Evolutionary conservation across 306 rosid species (phyloP), one percentile per base, ranked within the genome.

Genomic region (Cucurbita moschata): DNA sequence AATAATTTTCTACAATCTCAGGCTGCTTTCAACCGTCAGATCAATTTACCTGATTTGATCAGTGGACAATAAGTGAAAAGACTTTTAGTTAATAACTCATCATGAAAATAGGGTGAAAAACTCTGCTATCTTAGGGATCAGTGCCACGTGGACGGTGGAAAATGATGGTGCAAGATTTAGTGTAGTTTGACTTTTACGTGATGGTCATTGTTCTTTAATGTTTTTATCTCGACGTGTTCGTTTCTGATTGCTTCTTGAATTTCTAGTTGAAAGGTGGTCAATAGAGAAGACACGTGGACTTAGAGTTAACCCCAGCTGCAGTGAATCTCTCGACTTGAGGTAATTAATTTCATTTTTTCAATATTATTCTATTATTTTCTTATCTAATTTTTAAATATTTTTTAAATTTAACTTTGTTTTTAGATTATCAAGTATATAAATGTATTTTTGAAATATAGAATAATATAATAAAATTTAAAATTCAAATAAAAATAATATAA

Each of bases 251-350:
- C 21, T 10, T 50, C 54, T 50, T 16, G 35, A 23, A 76, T 13
- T 40, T 64, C 47, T 35, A 70, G 74, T 7, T 16, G 86, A 84
- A 64, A 86, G 80, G 40, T 81, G 83, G 88, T 43, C 78, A 80
- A 82, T 23, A 87, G 84, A 83, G 79, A 77, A 77, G 16, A 26
- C 74, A 19, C 46, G 60, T 13, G 78, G 79, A 51, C 70, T 76
- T 7, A 64, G 50, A 21, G 51, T 46, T 37, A 23, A 76, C 21
- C 66, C 63, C 65, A 56, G 12, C 35, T 30, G 35, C 50, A 57
- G 16, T 23, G 85, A 85, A 40, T 5, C 74, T 54, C 68, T 57
- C 16, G 51, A 83, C 56, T 85, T 83, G 59, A 87, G 90, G 98
- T 93, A 82, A 21, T 54, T 4, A 15, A 15, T 37, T 51, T 35